A percentile compares a stretch with the other conserved stretches of the same genome.
Evolutionary conservation across 2,329 filamentous ascomycete species (phyloP).

Genomic region (Emmonsia crescens): DNA sequence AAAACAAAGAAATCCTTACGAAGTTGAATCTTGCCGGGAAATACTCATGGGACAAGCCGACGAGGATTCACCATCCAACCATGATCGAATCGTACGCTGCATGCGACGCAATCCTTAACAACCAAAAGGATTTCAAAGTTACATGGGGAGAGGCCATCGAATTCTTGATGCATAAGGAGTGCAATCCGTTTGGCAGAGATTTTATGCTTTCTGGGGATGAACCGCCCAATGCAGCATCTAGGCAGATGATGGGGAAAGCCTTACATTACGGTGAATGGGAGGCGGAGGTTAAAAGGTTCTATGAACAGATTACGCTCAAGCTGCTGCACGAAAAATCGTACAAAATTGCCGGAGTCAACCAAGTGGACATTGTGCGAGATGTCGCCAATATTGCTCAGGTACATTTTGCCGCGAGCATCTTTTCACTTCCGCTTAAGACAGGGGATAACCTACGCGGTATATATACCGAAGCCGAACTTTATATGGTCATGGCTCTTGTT

Average conservation of each 20-base stretch:
- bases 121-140: slow-evolving; percentile 17
- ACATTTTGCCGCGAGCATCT: slow-evolving; percentile 17
- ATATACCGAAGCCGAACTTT: slow-evolving; percentile 46
- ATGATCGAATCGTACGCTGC: slow-evolving; percentile 12
- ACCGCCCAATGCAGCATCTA: slow-evolving; percentile 11
- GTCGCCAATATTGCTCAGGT: slow-evolving; percentile 18
- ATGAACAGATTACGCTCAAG: slow-evolving; percentile 12
- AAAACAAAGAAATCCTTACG: slow-evolving; percentile 19
- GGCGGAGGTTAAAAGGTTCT: slow-evolving; percentile 12
- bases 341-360: slow-evolving; percentile 31
- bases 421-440: slow-evolving; percentile 18
- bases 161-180: slow-evolving; percentile 12
- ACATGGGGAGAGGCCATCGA: slow-evolving; percentile 16
- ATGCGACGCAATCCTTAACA: slow-evolving; percentile 13
- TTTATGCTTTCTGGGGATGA: slow-evolving; percentile 18
- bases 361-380: slow-evolving; percentile 18
- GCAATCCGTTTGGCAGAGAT: slow-evolving; percentile 13
- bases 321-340: slow-evolving; percentile 28
- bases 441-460: slow-evolving; percentile 17
- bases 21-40: slow-evolving; percentile 12
- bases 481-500: slow-evolving; percentile 39
- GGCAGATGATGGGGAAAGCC: slow-evolving; percentile 13
- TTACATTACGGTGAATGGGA: slow-evolving; percentile 13
- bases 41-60: slow-evolving; percentile 16
- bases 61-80: slow-evolving; percentile 7